Conservation (phyloP, 1,284 basidiomycete species). For the Malassezia furfur region DNA sequence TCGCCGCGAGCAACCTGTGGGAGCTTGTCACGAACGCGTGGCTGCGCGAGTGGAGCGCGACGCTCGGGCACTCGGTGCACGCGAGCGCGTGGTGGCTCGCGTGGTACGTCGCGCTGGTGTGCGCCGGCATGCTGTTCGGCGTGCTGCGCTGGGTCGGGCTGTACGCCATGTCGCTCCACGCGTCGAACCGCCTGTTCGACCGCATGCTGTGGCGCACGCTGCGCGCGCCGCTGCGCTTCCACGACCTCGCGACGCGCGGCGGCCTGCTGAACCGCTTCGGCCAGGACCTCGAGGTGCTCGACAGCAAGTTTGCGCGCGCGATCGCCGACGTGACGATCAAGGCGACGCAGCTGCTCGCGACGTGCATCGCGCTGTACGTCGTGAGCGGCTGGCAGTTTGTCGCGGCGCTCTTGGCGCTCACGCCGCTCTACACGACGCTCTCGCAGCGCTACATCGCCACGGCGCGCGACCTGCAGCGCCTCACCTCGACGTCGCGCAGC, state of each 20-base stretch:
- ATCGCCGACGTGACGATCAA: conserved; percentile 15
- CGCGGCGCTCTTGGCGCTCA: conserved; percentile 49
- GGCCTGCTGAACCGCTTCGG: conserved; percentile 53
- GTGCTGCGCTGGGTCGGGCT: conserved; percentile 15
- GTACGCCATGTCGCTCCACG: conserved; percentile 18
- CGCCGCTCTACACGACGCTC: conserved; percentile 49
- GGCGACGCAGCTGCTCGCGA: conserved; percentile 48
- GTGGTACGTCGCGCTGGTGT: conserved; percentile 19
- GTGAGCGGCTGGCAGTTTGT: conserved; percentile 48
- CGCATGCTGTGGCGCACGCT: conserved; percentile 27
- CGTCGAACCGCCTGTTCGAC: conserved; percentile 26
- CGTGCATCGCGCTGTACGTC: conserved; percentile 27
- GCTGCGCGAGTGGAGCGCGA: conserved; percentile 19
- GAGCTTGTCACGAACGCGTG: conserved; percentile 18
- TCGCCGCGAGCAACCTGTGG: conserved; percentile 16
- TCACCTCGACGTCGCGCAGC: conserved; percentile 42
- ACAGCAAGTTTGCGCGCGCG: conserved; percentile 46
- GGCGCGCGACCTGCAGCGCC: conserved; percentile 50
- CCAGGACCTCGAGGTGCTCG: conserved; percentile 53
- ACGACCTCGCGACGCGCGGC: conserved; percentile 46
- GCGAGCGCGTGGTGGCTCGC: conserved; percentile 9
- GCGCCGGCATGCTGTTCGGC: conserved; percentile 43
- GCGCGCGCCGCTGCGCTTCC: conserved; percentile 32
- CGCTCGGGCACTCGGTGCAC: not conserved
- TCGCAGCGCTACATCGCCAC: conserved; percentile 51